These are phyloP conservation scores for Acanthamoeba royreba DNA, from an alignment of 208 protist genomes.

Conservation along the genomic window DNA sequence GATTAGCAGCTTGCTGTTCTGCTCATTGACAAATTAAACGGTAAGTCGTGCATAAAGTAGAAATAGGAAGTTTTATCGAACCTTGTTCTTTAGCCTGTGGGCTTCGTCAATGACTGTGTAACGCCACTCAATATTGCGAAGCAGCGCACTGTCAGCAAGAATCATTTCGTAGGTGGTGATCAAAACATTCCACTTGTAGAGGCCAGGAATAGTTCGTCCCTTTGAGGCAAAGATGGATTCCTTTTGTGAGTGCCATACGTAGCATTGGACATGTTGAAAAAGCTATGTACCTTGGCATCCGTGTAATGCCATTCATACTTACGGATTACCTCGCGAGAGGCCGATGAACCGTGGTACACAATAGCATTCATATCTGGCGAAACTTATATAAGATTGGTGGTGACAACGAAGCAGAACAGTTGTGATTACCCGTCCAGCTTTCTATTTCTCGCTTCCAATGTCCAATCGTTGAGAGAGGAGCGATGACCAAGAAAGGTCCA, in stretches of 20 bases:
- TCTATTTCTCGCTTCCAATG: conserved; percentile 90
- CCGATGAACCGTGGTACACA: conserved; percentile 90
- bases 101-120: conserved; percentile 95
- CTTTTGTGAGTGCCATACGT: not conserved
- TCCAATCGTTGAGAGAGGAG: conserved; percentile 90
- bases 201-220: not conserved
- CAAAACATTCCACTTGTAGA: conserved; percentile 88
- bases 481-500: conserved; percentile 94
- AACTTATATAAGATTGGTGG: not conserved
- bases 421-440: conserved; percentile 73
- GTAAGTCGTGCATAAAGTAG: conserved; percentile 82
- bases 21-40: conserved; percentile 55
- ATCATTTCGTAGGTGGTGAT: conserved; percentile 95
- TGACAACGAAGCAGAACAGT: not conserved
- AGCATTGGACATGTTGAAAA: not conserved
- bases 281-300: conserved; percentile 5
- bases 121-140: conserved; percentile 89
- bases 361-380: conserved; percentile 82
- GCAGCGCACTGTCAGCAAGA: conserved; percentile 80
- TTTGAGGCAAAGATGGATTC: not conserved
- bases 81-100: conserved; percentile 88
- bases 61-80: conserved; percentile 66
- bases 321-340: conserved; percentile 70
- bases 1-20: conserved; percentile 45
- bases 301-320: conserved; percentile 76